These are phyloP conservation scores for Pyrus communis DNA, from an alignment of 306 rosid species.

Conservation along the genomic window DNA sequence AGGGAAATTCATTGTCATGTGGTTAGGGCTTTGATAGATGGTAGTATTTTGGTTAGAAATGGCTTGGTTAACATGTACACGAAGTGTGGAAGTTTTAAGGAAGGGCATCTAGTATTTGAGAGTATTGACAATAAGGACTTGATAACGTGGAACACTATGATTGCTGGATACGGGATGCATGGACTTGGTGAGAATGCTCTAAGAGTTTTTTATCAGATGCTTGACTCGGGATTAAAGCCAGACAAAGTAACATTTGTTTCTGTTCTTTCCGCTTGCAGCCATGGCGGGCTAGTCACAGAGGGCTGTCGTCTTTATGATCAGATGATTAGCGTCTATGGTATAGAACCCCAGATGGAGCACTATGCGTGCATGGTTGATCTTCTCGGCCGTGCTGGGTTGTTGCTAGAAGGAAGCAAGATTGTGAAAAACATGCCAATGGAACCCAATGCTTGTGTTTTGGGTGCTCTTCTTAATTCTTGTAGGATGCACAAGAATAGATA, in stretches of 20 bases:
- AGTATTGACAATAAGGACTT: slow-evolving; percentile 43
- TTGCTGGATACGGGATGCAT: slow-evolving; percentile 74
- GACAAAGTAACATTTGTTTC: slow-evolving; percentile 62
- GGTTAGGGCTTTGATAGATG: slow-evolving; percentile 46
- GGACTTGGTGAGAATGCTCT: slow-evolving; percentile 73
- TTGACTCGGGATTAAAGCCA: slow-evolving; percentile 44
- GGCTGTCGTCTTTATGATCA: slow-evolving; percentile 46
- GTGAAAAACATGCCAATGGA: slow-evolving; percentile 59
- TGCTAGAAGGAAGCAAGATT: slow-evolving; percentile 60
- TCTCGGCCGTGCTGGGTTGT: slow-evolving; percentile 70
- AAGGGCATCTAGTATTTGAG: slow-evolving; percentile 52
- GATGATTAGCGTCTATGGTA: slow-evolving; percentile 43
- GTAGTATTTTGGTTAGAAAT: slow-evolving; percentile 65
- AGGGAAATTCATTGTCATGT: slow-evolving; percentile 66
- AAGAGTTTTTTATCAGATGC: slow-evolving; percentile 47
- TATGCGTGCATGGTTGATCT: slow-evolving; percentile 84
- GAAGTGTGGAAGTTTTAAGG: slow-evolving; percentile 62
- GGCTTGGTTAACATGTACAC: slow-evolving; percentile 75
- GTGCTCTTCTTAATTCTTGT: slow-evolving; percentile 71
- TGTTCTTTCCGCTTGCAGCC: slow-evolving; percentile 81
- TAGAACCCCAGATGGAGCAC: slow-evolving; percentile 71
- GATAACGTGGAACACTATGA: slow-evolving; percentile 78
- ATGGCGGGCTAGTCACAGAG: slow-evolving; percentile 53
- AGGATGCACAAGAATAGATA: slow-evolving; percentile 52
- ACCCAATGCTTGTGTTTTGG: slow-evolving; percentile 75